Conservation (phyloP, 179 eudicot species). For the Corrigiola litoralis region DNA sequence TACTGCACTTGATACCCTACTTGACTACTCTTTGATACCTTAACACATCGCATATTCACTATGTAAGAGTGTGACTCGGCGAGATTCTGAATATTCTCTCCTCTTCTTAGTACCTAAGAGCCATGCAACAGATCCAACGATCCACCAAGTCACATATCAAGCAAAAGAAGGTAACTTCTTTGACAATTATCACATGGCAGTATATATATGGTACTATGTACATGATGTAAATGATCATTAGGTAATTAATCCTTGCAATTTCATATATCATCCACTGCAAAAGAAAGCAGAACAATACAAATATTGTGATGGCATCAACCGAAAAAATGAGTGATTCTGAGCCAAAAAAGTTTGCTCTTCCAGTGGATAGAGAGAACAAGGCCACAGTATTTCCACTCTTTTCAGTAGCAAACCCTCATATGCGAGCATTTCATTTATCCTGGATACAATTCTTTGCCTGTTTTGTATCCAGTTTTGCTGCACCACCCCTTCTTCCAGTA, state of each 20-base stretch:
- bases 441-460: conserved; percentile 79
- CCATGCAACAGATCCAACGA: not conserved
- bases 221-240: not conserved
- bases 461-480: conserved; percentile 70
- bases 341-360: conserved; percentile 33
- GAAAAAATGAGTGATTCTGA: not conserved
- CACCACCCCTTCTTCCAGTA: conserved; percentile 73
- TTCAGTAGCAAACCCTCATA: conserved; percentile 63
- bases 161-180: conserved; percentile 1
- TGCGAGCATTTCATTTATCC: conserved; percentile 76
- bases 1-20: not conserved
- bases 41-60: not conserved
- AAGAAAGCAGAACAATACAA: not conserved
- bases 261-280: not conserved
- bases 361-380: conserved; percentile 74
- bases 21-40: conserved; percentile 2
- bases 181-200: not conserved
- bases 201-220: not conserved
- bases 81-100: conserved; percentile 2
- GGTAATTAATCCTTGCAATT: too few relatives aligned
- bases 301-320: not conserved
- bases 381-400: conserved; percentile 48
- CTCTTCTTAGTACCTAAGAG: conserved; percentile 5
- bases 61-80: not conserved
- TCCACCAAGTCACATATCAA: conserved; percentile 10